These are phyloP conservation scores for Pyrus communis DNA, from an alignment of 306 rosid species.

Conservation along the genomic window DNA sequence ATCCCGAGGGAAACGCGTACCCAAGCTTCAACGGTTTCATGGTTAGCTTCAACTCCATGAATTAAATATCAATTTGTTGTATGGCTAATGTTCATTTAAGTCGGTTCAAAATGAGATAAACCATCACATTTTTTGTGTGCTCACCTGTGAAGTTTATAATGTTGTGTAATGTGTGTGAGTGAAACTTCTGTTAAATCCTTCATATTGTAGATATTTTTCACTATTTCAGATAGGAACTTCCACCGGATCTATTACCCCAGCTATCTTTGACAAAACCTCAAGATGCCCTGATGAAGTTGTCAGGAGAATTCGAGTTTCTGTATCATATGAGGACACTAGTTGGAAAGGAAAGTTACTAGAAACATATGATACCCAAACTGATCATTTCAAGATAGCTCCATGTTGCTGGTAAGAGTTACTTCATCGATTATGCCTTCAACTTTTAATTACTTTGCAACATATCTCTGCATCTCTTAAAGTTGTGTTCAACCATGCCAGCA, in stretches of 20 bases:
- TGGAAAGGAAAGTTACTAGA: constrained; percentile 67
- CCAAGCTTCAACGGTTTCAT: constrained; percentile 66
- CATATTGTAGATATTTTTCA: not conserved
- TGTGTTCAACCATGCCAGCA: not conserved
- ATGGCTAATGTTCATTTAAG: constrained; percentile 4
- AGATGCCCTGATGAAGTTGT: constrained; percentile 83
- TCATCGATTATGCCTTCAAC: not conserved
- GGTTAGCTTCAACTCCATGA: constrained; percentile 43
- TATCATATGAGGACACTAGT: constrained; percentile 47
- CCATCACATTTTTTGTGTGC: not conserved
- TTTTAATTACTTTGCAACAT: not conserved
- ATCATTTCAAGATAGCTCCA: constrained; percentile 60
- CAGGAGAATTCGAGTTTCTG: constrained; percentile 67
- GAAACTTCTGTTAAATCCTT: not conserved
- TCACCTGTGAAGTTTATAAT: not conserved
- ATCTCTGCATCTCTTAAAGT: not conserved
- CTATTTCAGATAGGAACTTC: constrained; percentile 55
- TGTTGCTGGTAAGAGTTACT: constrained; percentile 56
- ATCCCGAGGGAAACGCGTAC: constrained; percentile 40
- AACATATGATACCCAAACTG: constrained; percentile 66
- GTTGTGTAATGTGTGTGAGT: not conserved
- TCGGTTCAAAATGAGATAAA: not conserved
- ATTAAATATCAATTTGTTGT: constrained; percentile 3
- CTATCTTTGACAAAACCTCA: constrained; percentile 55
- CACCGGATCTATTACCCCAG: constrained; percentile 54